These are phyloP conservation scores for Gossypium stocksii DNA, from an alignment of 345 rosid species.

Conservation along the genomic window DNA sequence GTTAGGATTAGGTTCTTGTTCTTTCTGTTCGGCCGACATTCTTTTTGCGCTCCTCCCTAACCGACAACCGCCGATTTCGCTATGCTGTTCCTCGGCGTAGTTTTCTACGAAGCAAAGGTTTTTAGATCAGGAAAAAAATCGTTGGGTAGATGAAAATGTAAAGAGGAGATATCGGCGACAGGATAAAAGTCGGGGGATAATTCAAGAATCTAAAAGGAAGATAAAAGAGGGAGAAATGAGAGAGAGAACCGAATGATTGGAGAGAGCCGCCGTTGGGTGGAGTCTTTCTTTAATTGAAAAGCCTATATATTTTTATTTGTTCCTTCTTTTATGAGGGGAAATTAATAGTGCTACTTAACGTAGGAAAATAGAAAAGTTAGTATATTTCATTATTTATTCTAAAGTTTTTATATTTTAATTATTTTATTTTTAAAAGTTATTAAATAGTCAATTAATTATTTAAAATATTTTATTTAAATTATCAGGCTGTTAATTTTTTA, in stretches of 20 bases:
- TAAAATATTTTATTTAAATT: too few relatives aligned
- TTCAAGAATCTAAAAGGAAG: slow-evolving; percentile 1
- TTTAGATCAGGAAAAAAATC: neutral
- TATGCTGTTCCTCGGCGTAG: slow-evolving; percentile 15
- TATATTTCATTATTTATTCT: neutral
- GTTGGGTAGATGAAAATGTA: neutral
- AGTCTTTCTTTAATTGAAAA: neutral
- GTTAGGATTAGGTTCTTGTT: slow-evolving; percentile 30
- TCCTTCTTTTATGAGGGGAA: neutral
- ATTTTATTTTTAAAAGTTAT: too few relatives aligned
- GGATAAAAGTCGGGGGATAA: neutral
- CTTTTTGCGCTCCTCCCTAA: slow-evolving; percentile 1
- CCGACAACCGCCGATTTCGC: slow-evolving; percentile 9
- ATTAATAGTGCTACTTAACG: neutral
- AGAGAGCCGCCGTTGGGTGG: slow-evolving; percentile 1
- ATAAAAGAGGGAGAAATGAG: neutral
- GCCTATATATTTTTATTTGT: neutral
- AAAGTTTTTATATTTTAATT: too few relatives aligned
- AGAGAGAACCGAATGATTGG: neutral
- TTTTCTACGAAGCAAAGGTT: slow-evolving; percentile 17
- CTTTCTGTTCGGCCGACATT: slow-evolving; percentile 21
- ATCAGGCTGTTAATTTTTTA: too few relatives aligned
- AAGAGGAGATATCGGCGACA: neutral
- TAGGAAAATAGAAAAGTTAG: neutral
- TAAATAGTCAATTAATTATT: too few relatives aligned